Conservation (phyloP, 1,139 yeast species). For the Blastobotrys arbuscula region DNA sequence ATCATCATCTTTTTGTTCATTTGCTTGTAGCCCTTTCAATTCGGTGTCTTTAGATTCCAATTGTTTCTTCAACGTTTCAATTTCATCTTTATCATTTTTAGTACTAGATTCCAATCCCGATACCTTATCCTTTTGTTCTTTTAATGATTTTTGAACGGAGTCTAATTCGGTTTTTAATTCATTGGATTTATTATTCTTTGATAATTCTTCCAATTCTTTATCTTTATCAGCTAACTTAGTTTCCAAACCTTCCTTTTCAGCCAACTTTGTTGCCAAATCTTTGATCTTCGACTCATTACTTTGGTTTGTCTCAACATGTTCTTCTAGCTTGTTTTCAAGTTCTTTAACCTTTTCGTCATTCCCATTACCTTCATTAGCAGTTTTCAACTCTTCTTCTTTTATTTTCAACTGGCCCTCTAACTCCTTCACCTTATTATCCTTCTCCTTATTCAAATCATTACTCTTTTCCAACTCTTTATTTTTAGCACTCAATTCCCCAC, state of each 20-base stretch:
- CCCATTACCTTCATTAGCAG: neutral
- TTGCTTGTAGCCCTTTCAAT: constrained; percentile 1
- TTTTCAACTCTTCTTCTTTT: neutral
- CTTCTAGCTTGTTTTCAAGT: constrained; percentile 6
- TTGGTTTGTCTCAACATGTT: too few species aligned
- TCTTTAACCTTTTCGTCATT: neutral
- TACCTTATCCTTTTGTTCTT: neutral
- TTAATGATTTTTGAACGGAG: constrained; percentile 3
- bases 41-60: neutral
- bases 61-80: constrained; percentile 12
- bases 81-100: constrained; percentile 7
- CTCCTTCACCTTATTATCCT: constrained; percentile 41
- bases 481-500: constrained; percentile 21
- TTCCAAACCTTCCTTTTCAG: neutral
- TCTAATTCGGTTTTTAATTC: constrained; percentile 21
- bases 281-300: neutral
- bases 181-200: constrained; percentile 4
- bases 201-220: neutral
- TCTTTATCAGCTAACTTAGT: neutral
- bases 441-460: constrained; percentile 51
- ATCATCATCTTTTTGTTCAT: neutral
- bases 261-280: neutral
- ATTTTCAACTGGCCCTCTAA: constrained; percentile 9
- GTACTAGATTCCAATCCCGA: constrained; percentile 8
- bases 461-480: constrained; percentile 52